Evolutionary conservation across 2,329 filamentous ascomycete genomes (phyloP), one percentile per base, ranked within the genome.

Genomic region (Ophiobolus disseminans): DNA sequence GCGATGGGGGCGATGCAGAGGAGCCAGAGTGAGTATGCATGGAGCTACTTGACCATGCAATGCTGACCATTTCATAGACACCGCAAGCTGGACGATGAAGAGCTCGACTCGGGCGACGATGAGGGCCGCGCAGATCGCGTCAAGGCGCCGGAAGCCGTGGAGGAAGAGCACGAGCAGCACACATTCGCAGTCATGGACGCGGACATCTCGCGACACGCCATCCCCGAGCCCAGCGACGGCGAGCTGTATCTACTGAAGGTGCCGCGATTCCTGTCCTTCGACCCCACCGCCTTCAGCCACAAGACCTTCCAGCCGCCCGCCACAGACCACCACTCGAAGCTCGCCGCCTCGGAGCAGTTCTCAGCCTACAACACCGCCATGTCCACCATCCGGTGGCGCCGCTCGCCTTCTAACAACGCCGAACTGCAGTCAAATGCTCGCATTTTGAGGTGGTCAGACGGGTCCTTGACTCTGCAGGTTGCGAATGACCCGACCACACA

Each of bases 391-490:
- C 85, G 89, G 52, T 90, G 86, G 74, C 84, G 87, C 44, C 84
- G 82, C 63, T 86, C 90, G 48, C 79, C 85, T 8, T 80, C 80
- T n/a, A 75, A 86, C 46, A 87, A 84, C 1, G 81, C 82, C 39
- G 77, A 85, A 53, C 78, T 91, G 10, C 84, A 88, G 66, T 91
- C 88, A 65, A 93, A 93, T 67, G 83, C 89, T 2, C 82, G 86
- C 54, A 76, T 93, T 22, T 84, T 90, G 65, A 83, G 83, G 59
- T 93, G 89, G 89, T 90, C 86, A 53, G 89, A 93, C 65, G 89
- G 89, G 21, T 90, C 87, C 3, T 76, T 90, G 13, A 91, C 88
- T 9, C 77, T 93, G 19, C 84, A 87, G n/a, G 79, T 92, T 19
- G 89, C 88, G 11, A 85, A 84, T 50, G 80, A 84, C 28, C 82